Evolutionary conservation across 305 asterid genomes (phyloP).

Genomic region (Fraxinus platypoda): DNA sequence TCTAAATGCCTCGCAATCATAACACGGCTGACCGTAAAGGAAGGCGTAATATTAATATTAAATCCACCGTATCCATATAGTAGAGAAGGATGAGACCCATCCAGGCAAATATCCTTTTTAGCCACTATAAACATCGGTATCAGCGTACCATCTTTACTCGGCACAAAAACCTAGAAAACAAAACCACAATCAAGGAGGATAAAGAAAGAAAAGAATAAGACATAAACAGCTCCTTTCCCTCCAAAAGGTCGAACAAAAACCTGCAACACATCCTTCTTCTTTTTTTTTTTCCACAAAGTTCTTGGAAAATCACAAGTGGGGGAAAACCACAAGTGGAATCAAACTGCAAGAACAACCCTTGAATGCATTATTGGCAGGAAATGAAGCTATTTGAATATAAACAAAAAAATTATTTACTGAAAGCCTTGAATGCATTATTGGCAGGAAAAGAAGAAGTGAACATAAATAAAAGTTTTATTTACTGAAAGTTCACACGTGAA

Average conservation of each 20-base stretch:
- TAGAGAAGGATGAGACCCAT: conserved; percentile 72
- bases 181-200: not conserved
- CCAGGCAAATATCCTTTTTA: conserved; percentile 52
- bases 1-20: conserved; percentile 59
- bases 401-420: not conserved
- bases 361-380: not conserved
- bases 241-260: conserved; percentile 11
- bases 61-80: conserved; percentile 76
- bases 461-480: not conserved
- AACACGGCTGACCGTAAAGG: conserved; percentile 44
- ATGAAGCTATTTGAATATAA: not conserved
- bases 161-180: conserved; percentile 52
- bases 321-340: not conserved
- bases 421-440: not conserved
- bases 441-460: not conserved
- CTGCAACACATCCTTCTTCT: not conserved
- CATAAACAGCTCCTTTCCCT: not conserved
- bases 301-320: too few relatives aligned
- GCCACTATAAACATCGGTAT: conserved; percentile 70
- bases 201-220: not conserved
- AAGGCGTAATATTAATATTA: conserved; percentile 51
- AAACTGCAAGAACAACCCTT: not conserved
- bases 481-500: not conserved
- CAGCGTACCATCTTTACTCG: conserved; percentile 60
- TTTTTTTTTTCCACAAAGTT: not conserved